Evolutionary conservation across 2,329 filamentous ascomycete genomes (phyloP).

Genomic region (Microdochium bolleyi): DNA sequence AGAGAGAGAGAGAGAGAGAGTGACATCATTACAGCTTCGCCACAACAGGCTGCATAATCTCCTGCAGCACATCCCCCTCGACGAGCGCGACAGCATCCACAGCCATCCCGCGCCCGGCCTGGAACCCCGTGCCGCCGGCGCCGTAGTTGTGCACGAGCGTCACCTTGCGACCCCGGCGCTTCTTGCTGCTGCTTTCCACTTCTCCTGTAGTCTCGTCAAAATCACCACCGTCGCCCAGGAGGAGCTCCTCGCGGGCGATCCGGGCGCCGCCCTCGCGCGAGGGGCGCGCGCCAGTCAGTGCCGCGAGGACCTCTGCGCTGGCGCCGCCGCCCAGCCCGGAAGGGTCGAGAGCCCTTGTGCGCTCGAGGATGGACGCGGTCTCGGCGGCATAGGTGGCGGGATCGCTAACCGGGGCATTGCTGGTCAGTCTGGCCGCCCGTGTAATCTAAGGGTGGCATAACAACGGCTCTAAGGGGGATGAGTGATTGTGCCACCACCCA

Average conservation of each 20-base stretch:
- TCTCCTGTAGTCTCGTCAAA: neutral
- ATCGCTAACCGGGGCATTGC: conserved; percentile 13
- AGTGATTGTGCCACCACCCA: too few species aligned
- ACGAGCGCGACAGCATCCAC: conserved; percentile 22
- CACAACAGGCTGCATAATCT: neutral
- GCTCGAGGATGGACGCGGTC: conserved; percentile 25
- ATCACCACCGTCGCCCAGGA: conserved; percentile 11
- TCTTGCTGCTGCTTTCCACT: too few species aligned
- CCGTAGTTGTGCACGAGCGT: conserved; percentile 33
- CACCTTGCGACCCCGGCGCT: conserved; percentile 6
- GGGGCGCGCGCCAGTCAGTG: conserved; percentile 22
- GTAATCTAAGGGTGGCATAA: too few species aligned
- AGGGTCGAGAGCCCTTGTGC: conserved; percentile 21
- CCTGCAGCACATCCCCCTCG: conserved; percentile 6
- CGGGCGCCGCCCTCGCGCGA: conserved; percentile 31
- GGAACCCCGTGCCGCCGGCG: conserved; percentile 35
- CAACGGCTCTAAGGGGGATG: too few species aligned
- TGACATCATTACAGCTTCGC: neutral
- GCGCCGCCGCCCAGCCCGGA: conserved; percentile 7
- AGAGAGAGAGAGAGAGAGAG: too few species aligned
- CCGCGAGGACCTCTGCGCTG: conserved; percentile 20
- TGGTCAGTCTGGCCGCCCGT: too few species aligned
- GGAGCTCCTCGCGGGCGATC: conserved; percentile 30
- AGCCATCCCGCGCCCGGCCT: conserved; percentile 32
- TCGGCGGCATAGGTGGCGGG: conserved; percentile 26